Conservation (phyloP, 2,329 filamentous ascomycete genomes). For the Hirsutella minnesotensis region DNA sequence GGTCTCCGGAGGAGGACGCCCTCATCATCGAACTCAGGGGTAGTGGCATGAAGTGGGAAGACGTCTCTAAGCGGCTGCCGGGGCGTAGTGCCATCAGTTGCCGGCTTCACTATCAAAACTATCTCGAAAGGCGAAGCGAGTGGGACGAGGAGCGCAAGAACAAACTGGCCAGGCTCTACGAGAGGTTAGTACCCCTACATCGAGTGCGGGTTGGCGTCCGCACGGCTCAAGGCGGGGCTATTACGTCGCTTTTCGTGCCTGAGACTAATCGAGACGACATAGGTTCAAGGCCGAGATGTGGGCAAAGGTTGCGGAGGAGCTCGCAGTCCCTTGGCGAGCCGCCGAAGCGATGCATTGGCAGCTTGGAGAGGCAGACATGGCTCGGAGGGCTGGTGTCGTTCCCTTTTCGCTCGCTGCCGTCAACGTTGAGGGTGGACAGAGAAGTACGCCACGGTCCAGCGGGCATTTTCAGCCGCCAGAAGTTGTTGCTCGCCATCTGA, state of each 20-base stretch:
- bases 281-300: constrained; percentile 99
- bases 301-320: constrained; percentile 89
- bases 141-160: constrained; percentile 98
- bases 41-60: constrained; percentile 95
- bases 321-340: constrained; percentile 89
- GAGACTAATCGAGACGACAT: constrained; percentile 9
- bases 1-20: constrained; percentile 88
- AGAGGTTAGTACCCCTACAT: constrained; percentile 50
- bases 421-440: constrained; percentile 31
- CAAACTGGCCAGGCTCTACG: constrained; percentile 86
- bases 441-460: constrained; percentile 24
- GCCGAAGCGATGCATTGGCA: constrained; percentile 99
- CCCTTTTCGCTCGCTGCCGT: constrained; percentile 63
- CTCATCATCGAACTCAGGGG: constrained; percentile 85
- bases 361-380: constrained; percentile 88
- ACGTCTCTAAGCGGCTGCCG: constrained; percentile 83
- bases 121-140: constrained; percentile 81
- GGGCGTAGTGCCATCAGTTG: constrained; percentile 91
- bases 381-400: constrained; percentile 75
- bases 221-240: too few species aligned
- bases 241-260: too few species aligned
- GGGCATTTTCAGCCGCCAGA: constrained; percentile 35
- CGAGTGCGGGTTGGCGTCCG: too few species aligned
- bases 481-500: constrained; percentile 29
- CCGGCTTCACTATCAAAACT: constrained; percentile 92